These are phyloP conservation scores for Xanthoconium separans DNA, from an alignment of 1,284 basidiomycete species.

Conservation along the genomic window DNA sequence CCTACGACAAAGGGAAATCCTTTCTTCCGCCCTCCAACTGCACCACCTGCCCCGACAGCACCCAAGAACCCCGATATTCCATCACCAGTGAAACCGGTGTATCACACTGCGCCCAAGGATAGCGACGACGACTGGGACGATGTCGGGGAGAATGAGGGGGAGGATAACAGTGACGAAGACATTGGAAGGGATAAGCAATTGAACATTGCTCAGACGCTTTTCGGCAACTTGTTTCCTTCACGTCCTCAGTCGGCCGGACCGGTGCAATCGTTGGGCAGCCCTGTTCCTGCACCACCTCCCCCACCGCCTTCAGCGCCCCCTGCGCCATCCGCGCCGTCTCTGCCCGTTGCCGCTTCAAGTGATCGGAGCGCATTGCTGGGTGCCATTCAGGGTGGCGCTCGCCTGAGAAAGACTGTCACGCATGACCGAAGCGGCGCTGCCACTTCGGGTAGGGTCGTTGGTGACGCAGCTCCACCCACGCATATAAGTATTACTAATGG, in stretches of 20 bases:
- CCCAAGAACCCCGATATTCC: conserved; percentile 44
- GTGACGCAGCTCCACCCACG: conserved; percentile 69
- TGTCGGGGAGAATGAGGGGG: conserved; percentile 69
- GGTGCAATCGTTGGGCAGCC: conserved; percentile 15
- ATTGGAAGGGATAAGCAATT: conserved; percentile 63
- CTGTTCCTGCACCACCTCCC: conserved; percentile 34
- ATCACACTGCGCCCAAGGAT: conserved; percentile 61
- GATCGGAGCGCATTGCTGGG: conserved; percentile 72
- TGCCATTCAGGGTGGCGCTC: conserved; percentile 82
- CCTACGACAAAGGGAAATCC: conserved; percentile 44
- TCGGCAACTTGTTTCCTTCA: conserved; percentile 62
- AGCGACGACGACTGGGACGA: conserved; percentile 85
- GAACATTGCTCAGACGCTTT: conserved; percentile 76
- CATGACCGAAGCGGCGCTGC: conserved; percentile 78
- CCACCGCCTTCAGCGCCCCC: conserved; percentile 38
- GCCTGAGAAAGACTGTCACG: conserved; percentile 78
- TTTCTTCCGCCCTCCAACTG: conserved; percentile 52
- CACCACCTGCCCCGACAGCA: conserved; percentile 36
- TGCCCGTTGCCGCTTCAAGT: conserved; percentile 36
- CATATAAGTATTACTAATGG: conserved; percentile 60
- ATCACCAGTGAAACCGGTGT: conserved; percentile 50
- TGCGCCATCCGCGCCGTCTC: conserved; percentile 24
- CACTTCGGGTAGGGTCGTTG: conserved; percentile 76
- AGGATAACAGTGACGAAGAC: conserved; percentile 82
- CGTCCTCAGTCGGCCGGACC: conserved; percentile 44